These are phyloP conservation scores for Austroboletus niveus DNA, from an alignment of 1,284 basidiomycete genomes.

Conservation along the genomic window DNA sequence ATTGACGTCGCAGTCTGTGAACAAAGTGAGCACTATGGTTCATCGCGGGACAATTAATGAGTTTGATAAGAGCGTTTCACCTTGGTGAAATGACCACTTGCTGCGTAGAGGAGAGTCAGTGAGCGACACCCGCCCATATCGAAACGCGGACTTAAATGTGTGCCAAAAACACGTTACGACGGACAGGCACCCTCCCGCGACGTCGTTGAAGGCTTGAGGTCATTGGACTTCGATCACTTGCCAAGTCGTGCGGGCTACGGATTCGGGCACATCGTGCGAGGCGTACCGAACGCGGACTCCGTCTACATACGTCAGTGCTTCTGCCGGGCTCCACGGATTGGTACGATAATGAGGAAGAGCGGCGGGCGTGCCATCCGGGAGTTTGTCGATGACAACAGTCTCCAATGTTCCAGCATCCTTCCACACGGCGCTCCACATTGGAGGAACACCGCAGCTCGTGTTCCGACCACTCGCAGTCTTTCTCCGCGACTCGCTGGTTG, in stretches of 20 bases:
- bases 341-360: slow-evolving; percentile 63
- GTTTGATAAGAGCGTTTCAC: background rate
- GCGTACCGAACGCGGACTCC: background rate
- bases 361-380: slow-evolving; percentile 56
- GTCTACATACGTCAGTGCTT: background rate
- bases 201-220: background rate
- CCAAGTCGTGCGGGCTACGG: slow-evolving; percentile 3
- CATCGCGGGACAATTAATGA: background rate
- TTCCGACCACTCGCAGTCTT: slow-evolving; percentile 2
- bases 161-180: background rate
- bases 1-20: slow-evolving; percentile 8
- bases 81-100: background rate
- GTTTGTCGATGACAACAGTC: slow-evolving; percentile 46
- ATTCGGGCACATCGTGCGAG: slow-evolving; percentile 7
- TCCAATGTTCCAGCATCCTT: slow-evolving; percentile 34
- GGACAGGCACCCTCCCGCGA: background rate
- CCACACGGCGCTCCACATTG: no score
- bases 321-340: slow-evolving; percentile 8
- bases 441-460: slow-evolving; percentile 32
- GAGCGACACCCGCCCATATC: background rate
- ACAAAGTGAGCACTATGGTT: slow-evolving; percentile 3
- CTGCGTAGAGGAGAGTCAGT: slow-evolving; percentile 2
- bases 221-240: no score
- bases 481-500: slow-evolving; percentile 42
- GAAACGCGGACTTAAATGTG: background rate